Base-by-base conservation (phyloP, 371 early-diverging fungal species). In the Zopfochytrium polystomum region DNA sequence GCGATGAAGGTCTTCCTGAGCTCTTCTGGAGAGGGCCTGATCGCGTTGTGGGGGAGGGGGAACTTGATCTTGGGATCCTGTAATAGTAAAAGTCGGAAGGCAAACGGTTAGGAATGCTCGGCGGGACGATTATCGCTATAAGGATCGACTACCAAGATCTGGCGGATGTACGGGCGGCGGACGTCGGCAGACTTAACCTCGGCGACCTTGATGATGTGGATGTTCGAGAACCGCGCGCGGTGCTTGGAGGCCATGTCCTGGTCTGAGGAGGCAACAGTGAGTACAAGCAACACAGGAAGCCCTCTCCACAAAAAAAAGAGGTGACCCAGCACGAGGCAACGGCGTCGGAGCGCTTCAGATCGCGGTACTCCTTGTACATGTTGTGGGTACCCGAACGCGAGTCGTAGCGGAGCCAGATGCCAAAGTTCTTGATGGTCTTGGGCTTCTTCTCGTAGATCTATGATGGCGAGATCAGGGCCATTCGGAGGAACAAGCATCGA, bases 311-410 rank as follows among this genome's bases (percentile, higher is more conserved):
- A 45, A 4, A 18, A 63, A 58, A 25, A 34, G 43, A 4, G 55
- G 22, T 75, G 78, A 69, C 76, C 82, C 84, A 98, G 89, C 94
- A 94, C 30, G 91, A 74, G 68, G 85, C 87, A 46, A 99, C 98
- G 58, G 99, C 99, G 65, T 87, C 95, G 49, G 82, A 79, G 75
- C 99, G 90, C 75, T 88, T 81, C 78, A 97, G 79, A 75, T 94
- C 97, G 75, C 99, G 92, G 92, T 98, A 96, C 87, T 99, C 99
- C 91, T 99, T 99, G 91, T 99, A 98, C 94, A 99, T 98, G 90
- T 99, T 99, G 90, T 99, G 98, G 65, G 96, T 93, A 68, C 98
- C 98, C 57, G 94, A 96, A 81, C 96, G 95, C 63, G 97, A 95
- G 83, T 97, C 93, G 87, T 98, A 99, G 72, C 96, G 93, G 72